Percentiles rank a stretch among this genome's conserved stretches.
Conservation (phyloP, 768 basidiomycete genomes). For the Naematelia encephala region DNA sequence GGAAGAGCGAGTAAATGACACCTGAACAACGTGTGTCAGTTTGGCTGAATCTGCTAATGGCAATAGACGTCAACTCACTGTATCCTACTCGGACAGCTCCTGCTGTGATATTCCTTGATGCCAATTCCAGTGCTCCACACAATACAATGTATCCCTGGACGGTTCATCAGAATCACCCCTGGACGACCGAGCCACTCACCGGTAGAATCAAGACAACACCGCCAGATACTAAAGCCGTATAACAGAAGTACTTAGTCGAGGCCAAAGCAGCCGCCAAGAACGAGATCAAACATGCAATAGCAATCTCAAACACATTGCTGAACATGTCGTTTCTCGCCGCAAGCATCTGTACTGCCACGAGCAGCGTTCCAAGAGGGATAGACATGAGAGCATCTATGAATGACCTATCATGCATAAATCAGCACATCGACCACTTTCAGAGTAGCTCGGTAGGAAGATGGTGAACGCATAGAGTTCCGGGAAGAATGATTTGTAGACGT, state of each 20-base stretch:
- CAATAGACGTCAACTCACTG: constrained; percentile 43
- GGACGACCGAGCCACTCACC: constrained; percentile 54
- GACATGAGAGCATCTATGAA: constrained; percentile 72
- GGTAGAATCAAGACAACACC: constrained; percentile 78
- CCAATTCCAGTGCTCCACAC: constrained; percentile 69
- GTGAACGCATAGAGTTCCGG: neutral
- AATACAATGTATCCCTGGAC: constrained; percentile 49
- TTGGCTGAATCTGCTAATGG: constrained; percentile 3
- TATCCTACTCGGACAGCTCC: constrained; percentile 82
- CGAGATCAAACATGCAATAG: constrained; percentile 71
- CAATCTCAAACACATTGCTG: constrained; percentile 70
- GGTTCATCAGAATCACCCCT: constrained; percentile 1
- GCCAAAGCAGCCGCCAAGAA: constrained; percentile 75
- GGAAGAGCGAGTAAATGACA: constrained; percentile 63
- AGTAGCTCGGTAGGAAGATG: neutral
- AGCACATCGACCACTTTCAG: too few relatives aligned
- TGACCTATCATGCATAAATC: constrained; percentile 55
- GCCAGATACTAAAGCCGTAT: constrained; percentile 71
- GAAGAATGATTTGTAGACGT: too few relatives aligned
- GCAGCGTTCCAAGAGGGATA: constrained; percentile 71
- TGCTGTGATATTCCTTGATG: constrained; percentile 74
- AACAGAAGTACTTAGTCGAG: constrained; percentile 68
- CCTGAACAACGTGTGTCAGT: constrained; percentile 6
- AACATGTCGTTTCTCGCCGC: constrained; percentile 74
- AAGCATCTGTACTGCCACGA: constrained; percentile 69